Conservation (phyloP, 2,329 filamentous ascomycete species). For the Annulohypoxylon truncatum region DNA sequence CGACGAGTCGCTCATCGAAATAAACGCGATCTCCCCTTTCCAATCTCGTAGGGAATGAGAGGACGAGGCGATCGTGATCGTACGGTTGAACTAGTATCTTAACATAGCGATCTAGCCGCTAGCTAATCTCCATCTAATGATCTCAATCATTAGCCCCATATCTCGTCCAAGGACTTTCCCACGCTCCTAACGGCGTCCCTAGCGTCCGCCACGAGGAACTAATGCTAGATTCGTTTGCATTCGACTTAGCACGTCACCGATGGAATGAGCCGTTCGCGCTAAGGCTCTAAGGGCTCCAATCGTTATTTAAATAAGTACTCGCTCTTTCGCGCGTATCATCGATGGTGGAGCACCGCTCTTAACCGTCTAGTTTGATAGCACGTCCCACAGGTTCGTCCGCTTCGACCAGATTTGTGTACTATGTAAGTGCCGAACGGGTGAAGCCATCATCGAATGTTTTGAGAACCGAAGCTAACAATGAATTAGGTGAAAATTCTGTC, state of each 20-base stretch:
- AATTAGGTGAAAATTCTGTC: background rate
- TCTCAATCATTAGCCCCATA: background rate
- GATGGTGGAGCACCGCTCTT: background rate
- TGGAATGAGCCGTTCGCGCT: background rate
- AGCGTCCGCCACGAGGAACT: background rate
- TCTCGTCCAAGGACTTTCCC: background rate
- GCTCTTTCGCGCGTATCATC: background rate
- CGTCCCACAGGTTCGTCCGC: background rate
- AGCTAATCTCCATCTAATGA: background rate
- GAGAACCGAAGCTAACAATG: background rate
- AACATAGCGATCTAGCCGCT: background rate
- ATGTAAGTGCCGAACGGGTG: background rate
- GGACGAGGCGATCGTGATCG: background rate
- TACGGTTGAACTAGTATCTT: background rate
- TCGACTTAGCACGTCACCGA: background rate
- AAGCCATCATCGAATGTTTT: background rate
- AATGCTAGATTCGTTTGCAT: background rate
- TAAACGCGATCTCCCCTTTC: background rate
- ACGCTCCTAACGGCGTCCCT: background rate
- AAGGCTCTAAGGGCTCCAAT: background rate
- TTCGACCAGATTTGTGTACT: background rate
- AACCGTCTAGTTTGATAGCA: background rate
- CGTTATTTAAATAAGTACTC: background rate
- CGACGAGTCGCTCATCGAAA: background rate
- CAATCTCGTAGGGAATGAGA: background rate